Base-by-base conservation (phyloP, 306 rosid species). In the Pachyrhizus erosus region DNA sequence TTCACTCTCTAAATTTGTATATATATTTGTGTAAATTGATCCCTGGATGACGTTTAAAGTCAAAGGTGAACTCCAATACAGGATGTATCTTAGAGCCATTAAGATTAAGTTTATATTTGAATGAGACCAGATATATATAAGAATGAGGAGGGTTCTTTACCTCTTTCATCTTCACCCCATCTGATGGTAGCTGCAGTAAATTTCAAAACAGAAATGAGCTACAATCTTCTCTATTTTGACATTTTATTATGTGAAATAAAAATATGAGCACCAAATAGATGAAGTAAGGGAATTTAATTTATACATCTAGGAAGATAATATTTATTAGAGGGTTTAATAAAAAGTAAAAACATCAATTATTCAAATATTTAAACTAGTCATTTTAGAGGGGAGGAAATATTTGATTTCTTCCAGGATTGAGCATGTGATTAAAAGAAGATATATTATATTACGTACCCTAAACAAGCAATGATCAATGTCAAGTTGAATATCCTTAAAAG, bases 391-490 rank as follows among this genome's bases (percentile, higher is more conserved):
- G n/a, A n/a, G n/a, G n/a, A n/a, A n/a, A n/a, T n/a, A n/a, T n/a
- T n/a, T n/a, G n/a, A n/a, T n/a, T n/a, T n/a, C 42, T 37, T 37
- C 42, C 42, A 37, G 1, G 31, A 27, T 27, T 27, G 2, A 27
- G 31, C 31, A 27, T 27, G 31, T 37, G 42, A 7, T 6, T 37
- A 48, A 48, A 54, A 60, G 20, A 27, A 62, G 40, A 64, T n/a
- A 66, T 1, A 10, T 8, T 42, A 37, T 37, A 8, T 7, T 21
- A 60, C 3, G 5, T 33, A 46, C 90, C 86, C 18, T 40, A 78
- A 87, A 79, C 26, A 87, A 85, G 79, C 88, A 85, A 76, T 88
- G 91, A 85, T 85, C 87, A 85, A 85, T 83, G 67, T 51, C 14
- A 76, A 85, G 42, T 40, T 88, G 91, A 85, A 71, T n/a, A 49